A percentile compares a stretch with the other conserved stretches of the same genome.
phyloP scores from a whole-genome alignment of 176 grass and related monocot species.

The Carex myosuroides region DNA sequence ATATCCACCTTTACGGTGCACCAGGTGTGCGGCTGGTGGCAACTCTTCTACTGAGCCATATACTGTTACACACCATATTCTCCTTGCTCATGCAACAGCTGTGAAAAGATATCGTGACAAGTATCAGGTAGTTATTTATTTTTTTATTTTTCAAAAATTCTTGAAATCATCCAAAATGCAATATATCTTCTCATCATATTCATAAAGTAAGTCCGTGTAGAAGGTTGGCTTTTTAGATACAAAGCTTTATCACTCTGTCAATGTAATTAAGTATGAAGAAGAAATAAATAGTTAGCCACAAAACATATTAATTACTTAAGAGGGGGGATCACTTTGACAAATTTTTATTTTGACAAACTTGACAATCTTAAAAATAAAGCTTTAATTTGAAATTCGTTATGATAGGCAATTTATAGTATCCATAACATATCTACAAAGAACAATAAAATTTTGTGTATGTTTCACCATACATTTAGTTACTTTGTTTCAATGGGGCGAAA shows the following conservation, averaged over 20 bases:
- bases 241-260: neutral
- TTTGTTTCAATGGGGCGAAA: too few species aligned
- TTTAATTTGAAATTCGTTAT: too few species aligned
- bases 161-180: neutral
- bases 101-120: slow-evolving; percentile 56
- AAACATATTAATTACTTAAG: neutral
- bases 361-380: too few species aligned
- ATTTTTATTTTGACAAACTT: neutral
- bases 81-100: slow-evolving; percentile 62
- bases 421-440: too few species aligned
- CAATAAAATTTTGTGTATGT: too few species aligned
- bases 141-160: neutral
- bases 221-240: neutral
- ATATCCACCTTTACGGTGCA: slow-evolving; percentile 50
- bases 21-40: slow-evolving; percentile 36
- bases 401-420: too few species aligned
- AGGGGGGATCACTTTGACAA: neutral
- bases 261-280: neutral
- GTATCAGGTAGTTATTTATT: slow-evolving; percentile 54
- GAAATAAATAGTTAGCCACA: neutral
- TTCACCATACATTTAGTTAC: too few species aligned
- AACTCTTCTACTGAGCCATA: slow-evolving; percentile 68
- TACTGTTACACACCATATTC: slow-evolving; percentile 53
- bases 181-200: neutral
- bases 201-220: neutral